Conservation (phyloP, 768 basidiomycete genomes). For the Leucosporidium scottii region DNA sequence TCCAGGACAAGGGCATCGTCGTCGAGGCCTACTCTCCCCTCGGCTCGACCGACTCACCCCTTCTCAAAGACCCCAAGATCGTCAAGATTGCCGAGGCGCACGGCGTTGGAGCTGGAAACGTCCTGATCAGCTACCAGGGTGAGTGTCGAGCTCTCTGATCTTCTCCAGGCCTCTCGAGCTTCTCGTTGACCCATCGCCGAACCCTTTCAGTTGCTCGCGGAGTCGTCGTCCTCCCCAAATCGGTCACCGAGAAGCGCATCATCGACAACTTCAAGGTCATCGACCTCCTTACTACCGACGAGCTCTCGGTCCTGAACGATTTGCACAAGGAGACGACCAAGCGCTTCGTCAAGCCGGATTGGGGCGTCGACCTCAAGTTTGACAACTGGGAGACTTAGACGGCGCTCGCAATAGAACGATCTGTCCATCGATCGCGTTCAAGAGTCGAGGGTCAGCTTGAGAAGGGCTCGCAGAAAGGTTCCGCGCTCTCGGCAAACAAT, state of each 20-base stretch:
- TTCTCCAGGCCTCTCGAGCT: too few species aligned
- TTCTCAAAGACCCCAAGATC: slow-evolving; percentile 57
- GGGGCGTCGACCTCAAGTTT: slow-evolving; percentile 28
- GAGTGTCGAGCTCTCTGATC: slow-evolving; percentile 42
- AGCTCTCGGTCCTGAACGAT: slow-evolving; percentile 53
- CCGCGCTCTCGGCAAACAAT: too few species aligned
- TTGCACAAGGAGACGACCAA: slow-evolving; percentile 56
- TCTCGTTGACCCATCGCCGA: neutral
- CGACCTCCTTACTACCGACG: slow-evolving; percentile 57
- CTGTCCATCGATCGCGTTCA: too few species aligned
- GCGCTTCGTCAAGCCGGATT: slow-evolving; percentile 48
- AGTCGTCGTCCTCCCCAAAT: slow-evolving; percentile 67
- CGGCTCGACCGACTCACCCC: slow-evolving; percentile 43
- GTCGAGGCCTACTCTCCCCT: slow-evolving; percentile 70
- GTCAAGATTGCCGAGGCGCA: slow-evolving; percentile 58
- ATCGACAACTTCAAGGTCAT: slow-evolving; percentile 56
- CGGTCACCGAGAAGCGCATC: slow-evolving; percentile 63
- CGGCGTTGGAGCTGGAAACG: slow-evolving; percentile 54
- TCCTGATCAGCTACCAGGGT: slow-evolving; percentile 67
- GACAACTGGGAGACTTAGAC: slow-evolving; percentile 10
- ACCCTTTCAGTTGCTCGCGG: slow-evolving; percentile 53
- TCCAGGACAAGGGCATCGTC: slow-evolving; percentile 55
- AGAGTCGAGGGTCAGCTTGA: too few species aligned
- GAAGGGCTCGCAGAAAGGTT: too few species aligned
- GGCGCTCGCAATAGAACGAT: too few species aligned